These are phyloP conservation scores for Globisporangium emineosum DNA, from an alignment of 352 stramenopile genomes.

Conservation along the genomic window DNA sequence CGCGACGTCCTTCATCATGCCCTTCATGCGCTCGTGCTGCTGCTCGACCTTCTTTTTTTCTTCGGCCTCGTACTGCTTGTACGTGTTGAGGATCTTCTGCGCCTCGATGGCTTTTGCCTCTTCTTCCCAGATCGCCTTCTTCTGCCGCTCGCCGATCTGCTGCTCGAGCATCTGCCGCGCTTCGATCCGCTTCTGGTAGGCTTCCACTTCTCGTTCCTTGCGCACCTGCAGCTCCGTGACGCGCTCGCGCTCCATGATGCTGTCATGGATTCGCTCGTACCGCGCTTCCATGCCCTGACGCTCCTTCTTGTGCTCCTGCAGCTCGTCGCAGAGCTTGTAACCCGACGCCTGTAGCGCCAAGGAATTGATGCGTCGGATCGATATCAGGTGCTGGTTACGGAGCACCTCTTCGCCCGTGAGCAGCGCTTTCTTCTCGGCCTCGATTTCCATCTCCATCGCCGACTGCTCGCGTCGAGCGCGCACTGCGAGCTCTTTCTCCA, in stretches of 20 bases:
- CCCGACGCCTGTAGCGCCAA: slow-evolving; percentile 57
- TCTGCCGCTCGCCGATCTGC: slow-evolving; percentile 65
- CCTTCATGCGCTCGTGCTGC: slow-evolving; percentile 39
- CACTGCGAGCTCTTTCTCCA: slow-evolving; percentile 75
- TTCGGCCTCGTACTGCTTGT: slow-evolving; percentile 78
- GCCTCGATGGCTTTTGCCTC: slow-evolving; percentile 75
- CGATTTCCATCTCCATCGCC: slow-evolving; percentile 69
- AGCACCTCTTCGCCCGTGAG: slow-evolving; percentile 61
- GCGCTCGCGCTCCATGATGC: slow-evolving; percentile 72
- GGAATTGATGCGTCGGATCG: slow-evolving; percentile 67
- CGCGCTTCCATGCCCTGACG: slow-evolving; percentile 37
- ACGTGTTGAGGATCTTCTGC: slow-evolving; percentile 74
- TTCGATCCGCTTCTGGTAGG: slow-evolving; percentile 51
- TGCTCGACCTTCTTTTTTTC: slow-evolving; percentile 55
- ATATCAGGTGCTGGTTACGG: slow-evolving; percentile 57
- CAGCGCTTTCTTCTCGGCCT: slow-evolving; percentile 57
- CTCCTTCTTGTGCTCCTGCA: slow-evolving; percentile 43
- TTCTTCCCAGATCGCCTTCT: slow-evolving; percentile 70
- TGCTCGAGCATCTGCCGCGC: slow-evolving; percentile 63
- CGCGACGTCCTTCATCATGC: slow-evolving; percentile 44
- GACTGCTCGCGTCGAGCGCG: slow-evolving; percentile 62
- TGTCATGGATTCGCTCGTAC: slow-evolving; percentile 72
- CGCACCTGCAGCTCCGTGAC: slow-evolving; percentile 49
- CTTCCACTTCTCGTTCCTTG: slow-evolving; percentile 35
- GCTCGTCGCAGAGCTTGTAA: slow-evolving; percentile 60